Base-by-base conservation (phyloP, 1,139 yeast species). In the Blastobotrys proliferans region DNA sequence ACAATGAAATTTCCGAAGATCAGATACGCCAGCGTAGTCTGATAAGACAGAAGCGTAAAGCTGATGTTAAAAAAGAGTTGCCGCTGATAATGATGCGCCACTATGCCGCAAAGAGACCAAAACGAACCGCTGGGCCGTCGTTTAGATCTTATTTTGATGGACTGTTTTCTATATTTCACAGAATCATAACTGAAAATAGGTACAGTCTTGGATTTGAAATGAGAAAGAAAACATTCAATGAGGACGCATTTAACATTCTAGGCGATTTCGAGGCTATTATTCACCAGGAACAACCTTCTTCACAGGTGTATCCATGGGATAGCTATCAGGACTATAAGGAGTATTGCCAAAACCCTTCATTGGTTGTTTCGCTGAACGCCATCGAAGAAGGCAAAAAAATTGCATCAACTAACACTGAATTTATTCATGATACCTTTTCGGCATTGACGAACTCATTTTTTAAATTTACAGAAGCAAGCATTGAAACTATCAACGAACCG, bases 301-400 rank as follows among this genome's bases (percentile, higher is more conserved):
- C 18, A 22, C 18, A 26, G 24, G 22, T 6, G 9, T 40, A 29
- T 25, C 39, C 39, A n/a, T 43, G 32, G 34, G 43, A 43, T 11
- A 14, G 25, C n/a, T 43, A 39, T 14, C 24, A 21, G 4, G 31
- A 40, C 14, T 43, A 31, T 20, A 32, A 36, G 27, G 43, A 36
- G 6, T 43, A 39, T 31, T 43, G 46, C 25, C 21, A 20, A 1
- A 24, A 16, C 13, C 37, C 42, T 1, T 35, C 35, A 10, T 10
- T 30, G 16, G 20, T 35, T 3, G 11, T 39, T 1, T 40, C 46
- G 2, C 14, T 28, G 4, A 26, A 11, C 10, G 40, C 37, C 1
- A n/a, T 40, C 16, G 25, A 28, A 17, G 31, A 35, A 10, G 43
- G 38, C 11, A 24, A 10, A 6, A 20, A 22, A 5, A 4, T 28